phyloP scores from a whole-genome alignment of 106 monocot species.

The Posidonia australis region DNA sequence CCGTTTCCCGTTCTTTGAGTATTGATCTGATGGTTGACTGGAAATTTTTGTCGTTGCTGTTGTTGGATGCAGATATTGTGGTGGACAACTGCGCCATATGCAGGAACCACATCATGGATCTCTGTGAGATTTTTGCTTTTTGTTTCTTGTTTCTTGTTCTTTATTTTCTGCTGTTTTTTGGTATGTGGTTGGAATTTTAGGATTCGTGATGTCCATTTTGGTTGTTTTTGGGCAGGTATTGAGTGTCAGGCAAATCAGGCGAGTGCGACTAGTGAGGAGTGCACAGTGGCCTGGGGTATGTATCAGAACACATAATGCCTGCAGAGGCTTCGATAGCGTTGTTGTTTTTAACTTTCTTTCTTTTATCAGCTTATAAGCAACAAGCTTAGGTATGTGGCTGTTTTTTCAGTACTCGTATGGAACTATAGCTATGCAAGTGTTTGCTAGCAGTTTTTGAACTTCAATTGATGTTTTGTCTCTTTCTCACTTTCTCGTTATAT shows the following conservation, averaged over 20 bases:
- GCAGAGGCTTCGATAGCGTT: slow-evolving; percentile 1
- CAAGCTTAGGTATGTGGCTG: neutral
- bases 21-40: neutral
- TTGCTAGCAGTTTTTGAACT: no score
- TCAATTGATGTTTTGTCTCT: no score
- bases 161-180: no score
- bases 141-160: neutral
- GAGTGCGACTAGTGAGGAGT: slow-evolving; percentile 77
- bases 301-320: neutral
- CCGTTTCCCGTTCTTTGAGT: neutral
- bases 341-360: neutral
- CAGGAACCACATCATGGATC: slow-evolving; percentile 95
- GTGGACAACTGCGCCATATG: slow-evolving; percentile 89
- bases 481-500: no score
- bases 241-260: slow-evolving; percentile 92
- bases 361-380: neutral
- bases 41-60: neutral
- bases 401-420: neutral
- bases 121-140: slow-evolving; percentile 41
- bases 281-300: slow-evolving; percentile 93
- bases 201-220: neutral
- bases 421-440: no score
- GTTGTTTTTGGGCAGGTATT: slow-evolving; percentile 37
- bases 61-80: slow-evolving; percentile 31
- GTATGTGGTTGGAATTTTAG: neutral